Conservation (phyloP, 2,329 filamentous ascomycete species). For the Celoporthe dispersa region DNA sequence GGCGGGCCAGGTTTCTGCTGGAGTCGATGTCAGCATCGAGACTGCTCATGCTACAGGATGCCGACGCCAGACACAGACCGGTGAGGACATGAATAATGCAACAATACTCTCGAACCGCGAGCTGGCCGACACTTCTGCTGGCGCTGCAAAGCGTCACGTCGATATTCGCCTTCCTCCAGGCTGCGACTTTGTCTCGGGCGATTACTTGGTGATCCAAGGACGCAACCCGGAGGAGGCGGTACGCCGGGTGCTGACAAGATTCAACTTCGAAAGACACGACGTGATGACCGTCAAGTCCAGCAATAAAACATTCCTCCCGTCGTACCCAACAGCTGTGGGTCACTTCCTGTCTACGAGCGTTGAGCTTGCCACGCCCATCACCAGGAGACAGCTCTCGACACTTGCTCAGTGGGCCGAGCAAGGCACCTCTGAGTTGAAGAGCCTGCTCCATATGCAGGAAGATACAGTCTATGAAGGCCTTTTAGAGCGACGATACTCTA, state of each 20-base stretch:
- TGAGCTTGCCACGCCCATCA: neutral
- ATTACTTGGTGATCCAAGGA: neutral
- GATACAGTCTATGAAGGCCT: neutral
- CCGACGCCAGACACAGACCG: neutral
- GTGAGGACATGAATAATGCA: neutral
- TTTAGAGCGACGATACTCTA: neutral
- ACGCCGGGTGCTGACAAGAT: neutral
- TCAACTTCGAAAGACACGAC: neutral
- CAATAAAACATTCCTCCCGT: neutral
- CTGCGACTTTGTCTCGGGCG: neutral
- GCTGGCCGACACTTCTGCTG: neutral
- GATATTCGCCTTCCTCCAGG: neutral
- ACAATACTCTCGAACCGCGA: neutral
- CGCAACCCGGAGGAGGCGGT: neutral
- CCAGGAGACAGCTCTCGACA: neutral
- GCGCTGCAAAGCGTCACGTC: neutral
- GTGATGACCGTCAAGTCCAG: neutral
- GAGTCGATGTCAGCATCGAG: neutral
- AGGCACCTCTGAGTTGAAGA: neutral
- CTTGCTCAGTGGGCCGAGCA: neutral
- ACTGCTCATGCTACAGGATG: neutral
- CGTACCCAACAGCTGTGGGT: neutral
- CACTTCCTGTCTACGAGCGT: neutral
- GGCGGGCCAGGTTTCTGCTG: too few relatives aligned
- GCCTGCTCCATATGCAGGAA: neutral